Conservation (phyloP, 805 yeast species). For the Pichia occidentalis region DNA sequence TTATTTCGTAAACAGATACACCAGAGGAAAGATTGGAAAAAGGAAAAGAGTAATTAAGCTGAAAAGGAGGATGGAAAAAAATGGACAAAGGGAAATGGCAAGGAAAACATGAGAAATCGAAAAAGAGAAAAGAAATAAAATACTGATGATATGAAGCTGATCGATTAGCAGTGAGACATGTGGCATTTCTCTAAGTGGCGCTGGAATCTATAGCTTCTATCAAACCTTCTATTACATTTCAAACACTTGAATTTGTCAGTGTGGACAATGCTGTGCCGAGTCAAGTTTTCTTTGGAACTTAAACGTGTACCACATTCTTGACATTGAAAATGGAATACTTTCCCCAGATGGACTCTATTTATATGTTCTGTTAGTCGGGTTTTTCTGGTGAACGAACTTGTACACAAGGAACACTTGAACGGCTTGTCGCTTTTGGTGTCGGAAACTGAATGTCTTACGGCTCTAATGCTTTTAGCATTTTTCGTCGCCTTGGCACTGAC, state of each 20-base stretch:
- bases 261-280: slow-evolving; percentile 25
- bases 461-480: background rate
- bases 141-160: background rate
- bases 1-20: too few species aligned
- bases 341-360: slow-evolving; percentile 21
- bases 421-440: slow-evolving; percentile 10
- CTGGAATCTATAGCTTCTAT: slow-evolving; percentile 22
- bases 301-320: slow-evolving; percentile 18
- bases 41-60: too few species aligned
- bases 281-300: slow-evolving; percentile 24
- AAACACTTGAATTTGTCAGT: slow-evolving; percentile 24
- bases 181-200: slow-evolving; percentile 20
- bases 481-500: slow-evolving; percentile 2
- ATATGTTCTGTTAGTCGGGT: slow-evolving; percentile 24
- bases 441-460: too few species aligned
- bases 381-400: slow-evolving; percentile 24
- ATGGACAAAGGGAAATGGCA: background rate
- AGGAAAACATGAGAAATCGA: too few species aligned
- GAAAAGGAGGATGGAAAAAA: too few species aligned
- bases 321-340: slow-evolving; percentile 18
- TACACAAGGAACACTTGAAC: slow-evolving; percentile 20
- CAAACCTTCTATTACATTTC: slow-evolving; percentile 22
- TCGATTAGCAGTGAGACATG: slow-evolving; percentile 1
- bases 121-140: background rate
- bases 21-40: too few species aligned